Evolutionary conservation across 352 stramenopile genomes (phyloP), one percentile per base, ranked within the genome.

Genomic region (Plasmopara halstedii): DNA sequence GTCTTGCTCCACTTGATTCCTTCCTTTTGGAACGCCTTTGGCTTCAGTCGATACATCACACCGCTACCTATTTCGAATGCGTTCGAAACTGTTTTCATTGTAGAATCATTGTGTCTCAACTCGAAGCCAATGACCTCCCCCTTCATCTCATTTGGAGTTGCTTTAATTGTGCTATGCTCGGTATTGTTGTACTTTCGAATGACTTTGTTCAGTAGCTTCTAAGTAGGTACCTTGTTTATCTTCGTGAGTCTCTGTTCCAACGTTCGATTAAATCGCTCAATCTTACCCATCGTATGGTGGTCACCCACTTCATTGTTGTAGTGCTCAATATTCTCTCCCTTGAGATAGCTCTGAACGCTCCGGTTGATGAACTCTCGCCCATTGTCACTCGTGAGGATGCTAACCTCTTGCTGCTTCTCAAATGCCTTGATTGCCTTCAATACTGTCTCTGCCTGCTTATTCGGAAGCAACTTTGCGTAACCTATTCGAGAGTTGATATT

Each of bases 271-370:
- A 36, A 35, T 35, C 23, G 21, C 31, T 46, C n/a, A 4, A 18
- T 46, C 19, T 46, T 42, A 5, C 23, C 35, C 39, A 41, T 45
- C n/a, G 38, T 35, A 31, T 23, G 2, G 20, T 48, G 42, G 9
- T 34, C 10, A 29, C 41, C 20, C 6, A 6, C 15, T 27, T 35
- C 27, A 23, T 40, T 40, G 9, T 40, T 40, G 34, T 23, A 40
- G 23, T 40, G 34, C 6, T 17, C 21, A 14, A 40, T 40, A 13
- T 40, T 23, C 26, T 37, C 3, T 5, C 1, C 19, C 18, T 46
- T 46, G 7, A 46, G 32, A 20, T 20, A 38, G 3, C 13, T 38
- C 22, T 26, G 11, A 37, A 19, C 36, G 1, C 26, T 42, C 11
- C 10, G 6, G 29, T 42, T 42, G 0, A 42, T 14, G 20, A 40